Evolutionary conservation across 208 protist genomes (phyloP).

Genomic region (Leishmania gerbilli): DNA sequence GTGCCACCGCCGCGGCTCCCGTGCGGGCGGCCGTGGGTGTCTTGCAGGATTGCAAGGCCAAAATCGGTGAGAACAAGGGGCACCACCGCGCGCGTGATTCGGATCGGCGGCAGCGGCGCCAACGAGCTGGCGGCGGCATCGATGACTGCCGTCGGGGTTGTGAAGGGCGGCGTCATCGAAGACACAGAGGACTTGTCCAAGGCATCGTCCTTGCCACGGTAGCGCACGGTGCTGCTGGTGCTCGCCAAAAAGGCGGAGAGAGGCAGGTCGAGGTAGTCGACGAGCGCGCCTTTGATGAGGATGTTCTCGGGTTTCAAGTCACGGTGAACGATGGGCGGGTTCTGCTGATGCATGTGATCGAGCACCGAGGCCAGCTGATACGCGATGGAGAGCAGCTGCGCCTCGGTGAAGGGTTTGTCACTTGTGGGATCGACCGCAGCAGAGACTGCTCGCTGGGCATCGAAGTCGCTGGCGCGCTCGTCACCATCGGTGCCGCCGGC

Average conservation of each 20-base stretch:
- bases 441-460: neutral
- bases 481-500: neutral
- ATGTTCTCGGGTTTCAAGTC: slow-evolving; percentile 98
- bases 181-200: neutral
- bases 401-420: slow-evolving; percentile 63
- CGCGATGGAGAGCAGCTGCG: slow-evolving; percentile 78
- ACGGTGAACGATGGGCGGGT: slow-evolving; percentile 97
- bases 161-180: slow-evolving; percentile 3
- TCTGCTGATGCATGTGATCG: slow-evolving; percentile 78
- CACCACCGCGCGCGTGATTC: slow-evolving; percentile 51
- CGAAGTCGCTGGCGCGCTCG: slow-evolving; percentile 1
- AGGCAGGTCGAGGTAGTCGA: slow-evolving; percentile 22
- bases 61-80: slow-evolving; percentile 88
- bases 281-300: slow-evolving; percentile 56
- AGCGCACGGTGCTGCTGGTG: neutral
- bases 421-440: slow-evolving; percentile 17
- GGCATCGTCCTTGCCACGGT: neutral
- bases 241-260: neutral
- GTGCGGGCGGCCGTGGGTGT: slow-evolving; percentile 22
- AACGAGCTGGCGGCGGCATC: slow-evolving; percentile 2
- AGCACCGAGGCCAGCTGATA: slow-evolving; percentile 78
- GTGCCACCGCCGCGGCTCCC: slow-evolving; percentile 63
- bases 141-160: neutral
- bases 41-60: slow-evolving; percentile 67
- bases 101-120: slow-evolving; percentile 18